Base-by-base conservation (phyloP, 1,284 basidiomycete species). In the Ganoderma lingzhi region DNA sequence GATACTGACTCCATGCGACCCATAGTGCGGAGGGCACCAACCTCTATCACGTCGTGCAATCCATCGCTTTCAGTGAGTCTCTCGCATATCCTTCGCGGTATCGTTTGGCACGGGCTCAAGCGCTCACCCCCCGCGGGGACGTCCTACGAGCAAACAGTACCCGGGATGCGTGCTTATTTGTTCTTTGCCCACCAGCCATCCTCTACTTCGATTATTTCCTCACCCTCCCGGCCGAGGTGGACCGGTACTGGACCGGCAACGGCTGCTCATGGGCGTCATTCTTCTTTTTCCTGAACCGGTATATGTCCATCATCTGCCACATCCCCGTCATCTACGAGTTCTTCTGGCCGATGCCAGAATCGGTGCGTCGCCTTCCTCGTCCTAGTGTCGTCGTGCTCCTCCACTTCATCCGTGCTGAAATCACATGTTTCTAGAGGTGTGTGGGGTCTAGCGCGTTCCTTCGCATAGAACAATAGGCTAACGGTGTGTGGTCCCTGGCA, bases 161-260 rank as follows among this genome's bases (percentile, higher is more conserved):
- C 12, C 9, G 41, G 12, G 15, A 30, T 67, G 28, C n/a, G 15
- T 15, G 15, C 12, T 62, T 2, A 23, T 55, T 45, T 23, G 23
- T 42, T 32, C n/a, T 2, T n/a, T 35, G 35, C n/a, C 39, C 53
- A 5, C 42, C 35, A 70, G 60, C 32, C 39, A 63, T 65, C 14
- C 51, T 67, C 42, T 69, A 65, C 39, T 69, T 65, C 37, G 67
- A 69, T n/a, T 69, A 62, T 45, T 30, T 65, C 30, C 79, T 81
- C 80, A 41, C 79, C 70, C 2, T 74, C 71, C 28, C 81, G 74
- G 23, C 78, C 53, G 64, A 80, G 73, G 63, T 80, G 71, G 72
- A 44, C 35, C 62, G 58, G 10, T 71, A 65, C 48, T 67, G 67
- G 66, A 63, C 41, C 35, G 64, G 30, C 17, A 5, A 6, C 45